Percentiles rank a stretch among this genome's conserved stretches.
These are phyloP conservation scores for Boletus rufocinnamomeus DNA, from an alignment of 768 basidiomycete species.

Conservation along the genomic window DNA sequence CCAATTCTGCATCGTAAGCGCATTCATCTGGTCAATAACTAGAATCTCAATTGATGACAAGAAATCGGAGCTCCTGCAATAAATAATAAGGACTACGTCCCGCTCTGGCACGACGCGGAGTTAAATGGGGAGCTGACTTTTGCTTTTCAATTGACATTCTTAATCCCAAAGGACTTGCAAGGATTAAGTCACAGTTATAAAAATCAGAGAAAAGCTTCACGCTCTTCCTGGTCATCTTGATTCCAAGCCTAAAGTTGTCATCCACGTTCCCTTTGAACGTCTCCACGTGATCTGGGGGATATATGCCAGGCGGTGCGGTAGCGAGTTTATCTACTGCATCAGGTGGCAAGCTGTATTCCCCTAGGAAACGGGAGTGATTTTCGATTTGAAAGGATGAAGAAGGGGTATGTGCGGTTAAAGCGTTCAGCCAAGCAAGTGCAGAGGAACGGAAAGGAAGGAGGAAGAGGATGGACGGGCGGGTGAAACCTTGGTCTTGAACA, in stretches of 20 bases:
- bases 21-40: conserved; percentile 91
- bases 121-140: conserved; percentile 54
- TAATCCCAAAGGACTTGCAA: conserved; percentile 92
- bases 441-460: conserved; percentile 92
- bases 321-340: conserved; percentile 81
- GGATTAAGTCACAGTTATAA: conserved; percentile 86
- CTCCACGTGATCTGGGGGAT: conserved; percentile 87
- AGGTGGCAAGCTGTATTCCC: conserved; percentile 81
- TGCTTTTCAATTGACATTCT: conserved; percentile 93
- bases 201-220: conserved; percentile 91
- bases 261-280: conserved; percentile 97
- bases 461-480: conserved; percentile 90
- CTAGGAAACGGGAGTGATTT: conserved; percentile 78
- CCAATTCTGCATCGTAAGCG: conserved; percentile 98
- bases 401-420: conserved; percentile 75
- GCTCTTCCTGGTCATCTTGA: conserved; percentile 91
- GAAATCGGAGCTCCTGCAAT: conserved; percentile 77
- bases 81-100: conserved; percentile 1
- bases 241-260: conserved; percentile 89
- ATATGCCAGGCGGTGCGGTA: conserved; percentile 68
- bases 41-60: conserved; percentile 91
- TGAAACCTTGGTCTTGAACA: conserved; percentile 96
- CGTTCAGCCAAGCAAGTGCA: conserved; percentile 80
- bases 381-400: conserved; percentile 79
- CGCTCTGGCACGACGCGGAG: not conserved